A percentile compares a stretch with the other conserved stretches of the same genome.
Evolutionary conservation across 305 asterid genomes (phyloP).

Genomic region (Rubia tinctorum): DNA sequence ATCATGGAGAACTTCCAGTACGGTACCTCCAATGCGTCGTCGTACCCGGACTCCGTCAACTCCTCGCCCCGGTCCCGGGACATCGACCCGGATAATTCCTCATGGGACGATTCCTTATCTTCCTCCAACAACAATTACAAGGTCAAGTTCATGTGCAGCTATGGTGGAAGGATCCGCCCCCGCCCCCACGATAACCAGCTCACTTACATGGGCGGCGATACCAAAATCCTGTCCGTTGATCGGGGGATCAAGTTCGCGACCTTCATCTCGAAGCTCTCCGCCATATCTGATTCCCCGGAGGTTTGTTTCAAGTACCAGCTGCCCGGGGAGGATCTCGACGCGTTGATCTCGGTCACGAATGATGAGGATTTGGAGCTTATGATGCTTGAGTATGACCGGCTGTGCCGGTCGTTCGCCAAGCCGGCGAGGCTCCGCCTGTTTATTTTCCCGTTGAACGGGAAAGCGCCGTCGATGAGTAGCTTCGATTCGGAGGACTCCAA

Average conservation of each 20-base stretch:
- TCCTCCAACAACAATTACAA: conserved; percentile 25
- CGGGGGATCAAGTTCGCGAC: conserved; percentile 23
- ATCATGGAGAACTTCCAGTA: conserved; percentile 30
- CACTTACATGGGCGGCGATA: conserved; percentile 33
- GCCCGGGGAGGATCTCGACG: conserved; percentile 44
- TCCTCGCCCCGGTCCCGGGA: conserved; percentile 43
- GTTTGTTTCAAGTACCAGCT: conserved; percentile 38
- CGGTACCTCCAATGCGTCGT: conserved; percentile 8
- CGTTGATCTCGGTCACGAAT: conserved; percentile 38
- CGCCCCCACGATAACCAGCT: conserved; percentile 40
- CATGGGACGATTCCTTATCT: conserved; percentile 36
- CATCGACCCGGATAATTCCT: conserved; percentile 27
- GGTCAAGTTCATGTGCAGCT: conserved; percentile 39
- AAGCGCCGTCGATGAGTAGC: conserved; percentile 20
- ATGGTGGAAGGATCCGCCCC: conserved; percentile 34
- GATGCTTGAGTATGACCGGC: conserved; percentile 42
- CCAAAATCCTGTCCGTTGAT: conserved; percentile 38
- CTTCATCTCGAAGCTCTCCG: conserved; percentile 29
- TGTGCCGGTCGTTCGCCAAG: conserved; percentile 23
- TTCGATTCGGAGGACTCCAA: conserved; percentile 33
- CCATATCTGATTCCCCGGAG: conserved; percentile 15
- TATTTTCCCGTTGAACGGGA: conserved; percentile 21
- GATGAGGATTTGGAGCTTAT: conserved; percentile 44
- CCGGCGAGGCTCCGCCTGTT: conserved; percentile 38
- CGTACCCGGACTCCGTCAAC: conserved; percentile 38